phyloP scores from a whole-genome alignment of 2,329 filamentous ascomycete species.

The Phyllosticta citrichinensis region DNA sequence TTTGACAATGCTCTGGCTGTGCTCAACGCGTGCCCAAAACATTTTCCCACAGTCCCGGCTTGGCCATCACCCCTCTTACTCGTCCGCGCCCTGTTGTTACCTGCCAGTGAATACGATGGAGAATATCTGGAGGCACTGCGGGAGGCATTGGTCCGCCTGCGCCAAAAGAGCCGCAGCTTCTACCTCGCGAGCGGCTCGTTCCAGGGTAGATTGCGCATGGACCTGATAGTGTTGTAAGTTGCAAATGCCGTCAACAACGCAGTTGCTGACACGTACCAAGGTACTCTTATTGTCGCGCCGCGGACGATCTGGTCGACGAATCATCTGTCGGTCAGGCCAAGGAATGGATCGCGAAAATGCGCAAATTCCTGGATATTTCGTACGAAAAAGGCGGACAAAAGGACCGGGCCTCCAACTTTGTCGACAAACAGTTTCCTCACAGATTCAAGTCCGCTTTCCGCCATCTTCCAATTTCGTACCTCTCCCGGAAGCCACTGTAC shows the following conservation, averaged over 20 bases:
- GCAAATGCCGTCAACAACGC: neutral
- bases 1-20: conserved; percentile 62
- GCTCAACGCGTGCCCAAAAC: conserved; percentile 50
- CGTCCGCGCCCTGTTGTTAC: conserved; percentile 41
- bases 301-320: conserved; percentile 64
- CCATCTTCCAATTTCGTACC: conserved; percentile 47
- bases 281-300: conserved; percentile 65
- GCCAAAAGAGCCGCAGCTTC: conserved; percentile 61
- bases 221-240: conserved; percentile 52
- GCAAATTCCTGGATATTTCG: conserved; percentile 45
- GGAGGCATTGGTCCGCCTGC: conserved; percentile 49
- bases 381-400: conserved; percentile 28
- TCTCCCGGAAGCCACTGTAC: conserved; percentile 51
- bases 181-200: conserved; percentile 63
- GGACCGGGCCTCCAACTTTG: conserved; percentile 24
- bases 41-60: conserved; percentile 43
- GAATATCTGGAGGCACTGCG: conserved; percentile 47
- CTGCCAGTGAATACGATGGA: conserved; percentile 45
- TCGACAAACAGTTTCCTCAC: conserved; percentile 42
- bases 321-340: conserved; percentile 44
- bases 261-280: conserved; percentile 23
- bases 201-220: conserved; percentile 55
- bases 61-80: conserved; percentile 42
- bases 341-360: conserved; percentile 50
- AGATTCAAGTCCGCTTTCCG: conserved; percentile 45